phyloP scores from a whole-genome alignment of 2,329 filamentous ascomycete species.

The Penicillium paneum region DNA sequence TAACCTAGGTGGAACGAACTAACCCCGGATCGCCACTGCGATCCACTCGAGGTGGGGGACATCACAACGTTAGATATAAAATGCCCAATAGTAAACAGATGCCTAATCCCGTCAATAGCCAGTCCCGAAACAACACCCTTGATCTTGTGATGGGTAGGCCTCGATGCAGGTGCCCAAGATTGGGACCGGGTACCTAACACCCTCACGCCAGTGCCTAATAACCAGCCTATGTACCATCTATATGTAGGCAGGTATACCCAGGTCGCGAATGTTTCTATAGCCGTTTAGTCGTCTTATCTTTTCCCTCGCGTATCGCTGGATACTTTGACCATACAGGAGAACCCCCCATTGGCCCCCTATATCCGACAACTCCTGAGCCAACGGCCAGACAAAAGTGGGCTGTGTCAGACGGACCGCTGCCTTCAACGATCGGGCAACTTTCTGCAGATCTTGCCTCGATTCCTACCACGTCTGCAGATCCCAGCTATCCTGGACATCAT shows the following conservation, averaged over 20 bases:
- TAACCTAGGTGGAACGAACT: conserved; percentile 3
- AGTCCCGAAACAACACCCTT: background rate
- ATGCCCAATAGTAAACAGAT: conserved; percentile 1
- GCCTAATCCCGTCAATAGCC: background rate
- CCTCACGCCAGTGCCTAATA: background rate
- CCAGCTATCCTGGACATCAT: conserved; percentile 56
- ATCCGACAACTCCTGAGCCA: conserved; percentile 64
- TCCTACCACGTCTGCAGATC: conserved; percentile 77
- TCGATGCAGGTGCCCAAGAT: conserved; percentile 1
- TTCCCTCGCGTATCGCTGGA: conserved; percentile 12
- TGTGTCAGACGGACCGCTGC: conserved; percentile 58
- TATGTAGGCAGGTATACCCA: conserved; percentile 5
- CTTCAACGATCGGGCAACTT: conserved; percentile 50
- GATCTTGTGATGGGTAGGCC: background rate
- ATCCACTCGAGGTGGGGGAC: conserved; percentile 18
- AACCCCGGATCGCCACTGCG: conserved; percentile 25
- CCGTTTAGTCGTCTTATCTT: background rate
- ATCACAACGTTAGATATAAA: background rate
- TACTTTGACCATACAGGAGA: conserved; percentile 1
- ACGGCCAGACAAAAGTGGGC: conserved; percentile 53
- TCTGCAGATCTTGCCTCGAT: conserved; percentile 67
- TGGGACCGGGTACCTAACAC: background rate
- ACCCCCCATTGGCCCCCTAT: conserved; percentile 23
- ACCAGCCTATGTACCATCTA: conserved; percentile 1
- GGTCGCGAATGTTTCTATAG: conserved; percentile 5